These are phyloP conservation scores for Williopsis jadinii DNA, from an alignment of 1,139 yeast genomes.

Conservation along the genomic window DNA sequence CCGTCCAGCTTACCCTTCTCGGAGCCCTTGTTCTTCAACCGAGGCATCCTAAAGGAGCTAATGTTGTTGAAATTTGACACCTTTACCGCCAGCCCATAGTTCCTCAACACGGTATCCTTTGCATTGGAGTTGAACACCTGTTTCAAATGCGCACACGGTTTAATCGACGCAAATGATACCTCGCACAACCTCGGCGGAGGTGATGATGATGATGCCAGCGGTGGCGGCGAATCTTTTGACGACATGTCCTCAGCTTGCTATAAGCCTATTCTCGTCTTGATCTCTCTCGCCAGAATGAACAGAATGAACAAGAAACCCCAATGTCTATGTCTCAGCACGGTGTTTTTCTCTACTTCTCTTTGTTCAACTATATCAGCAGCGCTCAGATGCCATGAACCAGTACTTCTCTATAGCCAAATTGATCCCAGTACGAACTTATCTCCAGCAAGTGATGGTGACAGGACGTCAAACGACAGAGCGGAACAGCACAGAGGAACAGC, in stretches of 20 bases:
- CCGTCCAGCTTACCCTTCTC: constrained; percentile 30
- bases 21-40: constrained; percentile 5
- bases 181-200: constrained; percentile 1
- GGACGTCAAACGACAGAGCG: too few species aligned
- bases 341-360: too few species aligned
- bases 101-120: constrained; percentile 45
- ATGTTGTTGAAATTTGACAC: constrained; percentile 32
- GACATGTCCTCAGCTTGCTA: not conserved
- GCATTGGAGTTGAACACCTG: constrained; percentile 51
- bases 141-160: constrained; percentile 48
- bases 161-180: constrained; percentile 20
- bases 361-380: too few species aligned
- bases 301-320: too few species aligned
- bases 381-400: too few species aligned
- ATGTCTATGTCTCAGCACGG: too few species aligned
- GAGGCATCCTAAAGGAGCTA: constrained; percentile 21
- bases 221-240: not conserved
- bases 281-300: too few species aligned
- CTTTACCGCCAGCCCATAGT: constrained; percentile 53
- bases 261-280: too few species aligned
- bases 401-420: too few species aligned
- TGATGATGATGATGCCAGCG: not conserved
- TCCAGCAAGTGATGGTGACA: too few species aligned
- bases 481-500: too few species aligned
- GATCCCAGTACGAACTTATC: too few species aligned